Evolutionary conservation across 495 filamentous ascomycete species (phyloP), one percentile per base, ranked within the genome.

Genomic region (Talaromyces borbonicus): DNA sequence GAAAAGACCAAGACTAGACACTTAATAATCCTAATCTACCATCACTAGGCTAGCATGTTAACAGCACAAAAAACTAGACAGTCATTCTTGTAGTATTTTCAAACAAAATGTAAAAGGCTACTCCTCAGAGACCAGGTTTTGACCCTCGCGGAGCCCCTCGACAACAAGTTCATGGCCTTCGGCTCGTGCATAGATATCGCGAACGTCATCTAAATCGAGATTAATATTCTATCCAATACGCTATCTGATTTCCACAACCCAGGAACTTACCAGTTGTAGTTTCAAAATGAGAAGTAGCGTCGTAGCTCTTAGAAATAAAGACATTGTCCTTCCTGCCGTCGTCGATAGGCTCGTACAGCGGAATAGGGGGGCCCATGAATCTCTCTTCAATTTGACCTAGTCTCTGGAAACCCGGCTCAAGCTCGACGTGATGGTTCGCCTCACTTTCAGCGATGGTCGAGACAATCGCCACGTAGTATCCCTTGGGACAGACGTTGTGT

Each of bases 271-370:
- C 72, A 39, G 83, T 87, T 19, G 81, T 85, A 9, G 87, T 94
- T 77, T 99, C 92, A 56, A 99, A 99, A 72, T 99, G 92, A 55
- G 85, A 92, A 49, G 86, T 93, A 25, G 92, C 83, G 60, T 99
- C 92, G 64, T 99, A 99, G 72, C 88, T 95, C 76, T 90, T 94
- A 54, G 88, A 94, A 58, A 99, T 90, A 72, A 88, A 99, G 63
- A 99, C 84, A 62, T 87, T 85, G 68, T 95, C 88, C 51, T 83
- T 85, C 46, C 73, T 74, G 47, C 93, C 93, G 56, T 84, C 82
- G 60, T 87, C 86, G 42, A 93, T 59, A 27, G 92, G 92, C 69
- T 95, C 89, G 61, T 95, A 97, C 33, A 99, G 72, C 5, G 90
- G 88, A 50, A 95, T 93, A 6, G 90, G 82, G 8, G 86, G 69